Conservation (phyloP, 805 yeast genomes). For the Wickerhamomyces hampshirensis region DNA sequence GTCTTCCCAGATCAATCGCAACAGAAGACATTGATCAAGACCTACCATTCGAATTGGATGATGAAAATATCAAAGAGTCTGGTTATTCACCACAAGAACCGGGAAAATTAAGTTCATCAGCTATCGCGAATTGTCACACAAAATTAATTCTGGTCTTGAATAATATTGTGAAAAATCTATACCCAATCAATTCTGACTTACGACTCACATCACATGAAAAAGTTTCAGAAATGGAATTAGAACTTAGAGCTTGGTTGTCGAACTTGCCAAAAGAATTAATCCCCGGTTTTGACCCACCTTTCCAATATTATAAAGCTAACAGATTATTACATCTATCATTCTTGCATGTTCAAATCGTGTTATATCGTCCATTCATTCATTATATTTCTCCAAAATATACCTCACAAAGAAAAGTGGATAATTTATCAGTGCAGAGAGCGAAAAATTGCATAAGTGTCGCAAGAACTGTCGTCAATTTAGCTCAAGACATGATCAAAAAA, state of each 20-base stretch:
- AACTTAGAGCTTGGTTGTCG: constrained; percentile 67
- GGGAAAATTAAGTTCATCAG: constrained; percentile 61
- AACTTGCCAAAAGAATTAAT: constrained; percentile 64
- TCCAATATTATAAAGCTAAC: constrained; percentile 62
- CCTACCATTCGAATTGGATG: constrained; percentile 79
- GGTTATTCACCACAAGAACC: constrained; percentile 47
- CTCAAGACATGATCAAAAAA: constrained; percentile 73
- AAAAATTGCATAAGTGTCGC: constrained; percentile 82
- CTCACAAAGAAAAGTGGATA: constrained; percentile 37
- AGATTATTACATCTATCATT: constrained; percentile 67
- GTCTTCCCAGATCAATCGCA: constrained; percentile 72
- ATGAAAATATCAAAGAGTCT: constrained; percentile 73
- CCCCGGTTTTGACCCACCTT: constrained; percentile 68
- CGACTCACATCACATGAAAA: constrained; percentile 26
- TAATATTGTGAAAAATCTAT: constrained; percentile 61
- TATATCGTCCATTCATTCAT: constrained; percentile 87
- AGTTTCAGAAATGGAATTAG: constrained; percentile 62
- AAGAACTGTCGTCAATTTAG: constrained; percentile 71
- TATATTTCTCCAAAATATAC: constrained; percentile 57
- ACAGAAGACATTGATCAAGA: constrained; percentile 86
- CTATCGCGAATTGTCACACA: constrained; percentile 84
- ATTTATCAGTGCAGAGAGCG: constrained; percentile 67
- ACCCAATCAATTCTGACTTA: constrained; percentile 51
- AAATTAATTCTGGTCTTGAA: constrained; percentile 63
- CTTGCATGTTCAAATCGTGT: constrained; percentile 70